Evolutionary conservation across 352 stramenopile genomes (phyloP).

Genomic region (Blastocystis sp.): DNA sequence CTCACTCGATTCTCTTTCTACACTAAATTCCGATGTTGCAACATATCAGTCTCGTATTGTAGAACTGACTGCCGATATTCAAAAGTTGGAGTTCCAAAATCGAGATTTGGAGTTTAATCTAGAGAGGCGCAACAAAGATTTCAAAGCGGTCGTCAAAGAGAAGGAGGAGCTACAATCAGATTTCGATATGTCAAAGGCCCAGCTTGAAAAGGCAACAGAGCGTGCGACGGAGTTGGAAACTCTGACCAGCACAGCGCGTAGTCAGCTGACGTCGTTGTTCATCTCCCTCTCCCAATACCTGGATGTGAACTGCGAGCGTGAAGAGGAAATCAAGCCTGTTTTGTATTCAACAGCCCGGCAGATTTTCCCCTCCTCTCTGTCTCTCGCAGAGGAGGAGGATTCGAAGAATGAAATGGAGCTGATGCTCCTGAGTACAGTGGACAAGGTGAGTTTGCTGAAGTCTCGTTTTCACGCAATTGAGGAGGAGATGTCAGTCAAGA

Average conservation of each 20-base stretch:
- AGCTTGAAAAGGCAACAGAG: not conserved
- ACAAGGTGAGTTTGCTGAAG: not conserved
- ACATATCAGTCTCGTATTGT: not conserved
- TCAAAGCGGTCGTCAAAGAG: not conserved
- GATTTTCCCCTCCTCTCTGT: not conserved
- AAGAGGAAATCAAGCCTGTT: conserved; percentile 1
- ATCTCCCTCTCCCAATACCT: conserved; percentile 2
- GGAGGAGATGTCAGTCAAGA: not conserved
- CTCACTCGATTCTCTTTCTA: not conserved
- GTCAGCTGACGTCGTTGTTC: not conserved
- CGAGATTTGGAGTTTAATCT: not conserved
- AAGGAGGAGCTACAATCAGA: not conserved
- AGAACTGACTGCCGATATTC: not conserved
- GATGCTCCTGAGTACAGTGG: not conserved
- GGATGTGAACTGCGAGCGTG: not conserved
- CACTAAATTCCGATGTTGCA: not conserved
- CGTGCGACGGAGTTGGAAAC: not conserved
- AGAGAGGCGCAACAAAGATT: not conserved
- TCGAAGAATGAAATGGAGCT: not conserved
- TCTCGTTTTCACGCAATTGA: not conserved
- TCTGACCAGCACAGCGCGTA: not conserved
- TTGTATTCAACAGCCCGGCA: not conserved
- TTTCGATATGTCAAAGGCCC: not conserved
- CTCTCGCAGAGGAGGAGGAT: not conserved
- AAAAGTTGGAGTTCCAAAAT: conserved; percentile 20